Base-by-base conservation (phyloP, 2,329 filamentous ascomycete species). In the Hypoxylon sp. region DNA sequence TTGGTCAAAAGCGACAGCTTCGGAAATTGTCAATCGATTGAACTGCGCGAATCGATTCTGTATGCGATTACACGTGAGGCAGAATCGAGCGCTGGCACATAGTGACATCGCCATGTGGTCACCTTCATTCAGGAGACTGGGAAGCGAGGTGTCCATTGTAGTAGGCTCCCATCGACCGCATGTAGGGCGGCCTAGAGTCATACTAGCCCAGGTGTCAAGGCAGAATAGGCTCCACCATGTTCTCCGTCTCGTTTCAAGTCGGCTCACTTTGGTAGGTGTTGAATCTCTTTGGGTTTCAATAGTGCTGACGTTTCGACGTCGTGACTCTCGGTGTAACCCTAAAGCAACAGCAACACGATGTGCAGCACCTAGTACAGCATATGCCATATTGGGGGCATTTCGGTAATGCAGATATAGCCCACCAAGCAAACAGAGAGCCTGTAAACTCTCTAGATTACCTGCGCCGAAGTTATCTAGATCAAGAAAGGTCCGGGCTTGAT, bases 201-300 rank as follows among this genome's bases (percentile, higher is more conserved):
- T 67, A 21, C 67, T 70, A 36, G 67, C 67, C 67, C 67, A 70
- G 10, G 67, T 70, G 36, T 70, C 67, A 28, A 70, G 58, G 17
- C 67, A 70, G 38, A 70, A 65, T 28, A 70, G 45, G 48, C 67
- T 63, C 67, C 67, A 70, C 67, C 67, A 70, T 10, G 67, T 70
- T 30, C 67, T 62, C 34, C 67, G 64, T 43, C 55, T 68, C 2
- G 58, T 70, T 51, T 70, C 67, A 19, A 67, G 14, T 17, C 67
- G 67, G 48, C 38, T 63, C 19, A 58, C 45, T 34, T 46, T 60
- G 6, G 7, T 36, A 1, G 51, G 19, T 1, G 59, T 32, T 3
- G 46, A 28, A 21, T 57, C 58, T 34, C 41, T 49, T 38, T 65
- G 48, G 17, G 21, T 5, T 57, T 63, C 50, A 5, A 30, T 25